phyloP scores from a whole-genome alignment of 2,329 filamentous ascomycete species.

The Xylariaceae sp. region DNA sequence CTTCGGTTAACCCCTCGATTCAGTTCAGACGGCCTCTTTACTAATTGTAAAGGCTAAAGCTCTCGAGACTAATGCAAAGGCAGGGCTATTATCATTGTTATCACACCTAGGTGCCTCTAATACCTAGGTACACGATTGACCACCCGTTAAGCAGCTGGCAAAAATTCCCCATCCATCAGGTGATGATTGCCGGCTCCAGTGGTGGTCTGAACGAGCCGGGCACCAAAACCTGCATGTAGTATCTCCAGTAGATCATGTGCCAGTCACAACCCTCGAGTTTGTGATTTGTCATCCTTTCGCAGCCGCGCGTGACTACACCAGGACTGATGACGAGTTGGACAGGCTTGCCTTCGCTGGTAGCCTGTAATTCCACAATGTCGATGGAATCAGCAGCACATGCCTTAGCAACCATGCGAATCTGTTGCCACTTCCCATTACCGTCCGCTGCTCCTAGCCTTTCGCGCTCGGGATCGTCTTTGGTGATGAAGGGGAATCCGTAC shows the following conservation, averaged over 20 bases:
- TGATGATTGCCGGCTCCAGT: neutral
- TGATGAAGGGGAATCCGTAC: constrained; percentile 5
- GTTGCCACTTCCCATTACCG: neutral
- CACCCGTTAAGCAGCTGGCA: constrained; percentile 3
- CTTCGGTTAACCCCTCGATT: too few relatives aligned
- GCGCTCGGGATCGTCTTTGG: constrained; percentile 1
- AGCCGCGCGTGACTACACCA: neutral
- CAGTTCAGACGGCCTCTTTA: too few relatives aligned
- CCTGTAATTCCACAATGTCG: neutral
- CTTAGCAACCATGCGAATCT: neutral
- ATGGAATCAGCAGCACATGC: too few relatives aligned
- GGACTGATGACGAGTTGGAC: constrained; percentile 7
- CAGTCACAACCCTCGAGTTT: neutral
- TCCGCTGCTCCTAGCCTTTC: neutral
- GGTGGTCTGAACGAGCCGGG: neutral
- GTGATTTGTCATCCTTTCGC: neutral
- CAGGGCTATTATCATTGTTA: too few relatives aligned
- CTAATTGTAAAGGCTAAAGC: too few relatives aligned
- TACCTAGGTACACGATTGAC: too few relatives aligned
- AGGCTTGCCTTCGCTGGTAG: constrained; percentile 5
- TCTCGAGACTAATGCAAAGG: too few relatives aligned
- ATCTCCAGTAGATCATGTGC: neutral
- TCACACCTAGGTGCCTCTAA: too few relatives aligned
- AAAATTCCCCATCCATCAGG: neutral
- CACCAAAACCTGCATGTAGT: neutral